Conservation (phyloP, 2,329 filamentous ascomycete species). For the Triangularia verruculosa region DNA sequence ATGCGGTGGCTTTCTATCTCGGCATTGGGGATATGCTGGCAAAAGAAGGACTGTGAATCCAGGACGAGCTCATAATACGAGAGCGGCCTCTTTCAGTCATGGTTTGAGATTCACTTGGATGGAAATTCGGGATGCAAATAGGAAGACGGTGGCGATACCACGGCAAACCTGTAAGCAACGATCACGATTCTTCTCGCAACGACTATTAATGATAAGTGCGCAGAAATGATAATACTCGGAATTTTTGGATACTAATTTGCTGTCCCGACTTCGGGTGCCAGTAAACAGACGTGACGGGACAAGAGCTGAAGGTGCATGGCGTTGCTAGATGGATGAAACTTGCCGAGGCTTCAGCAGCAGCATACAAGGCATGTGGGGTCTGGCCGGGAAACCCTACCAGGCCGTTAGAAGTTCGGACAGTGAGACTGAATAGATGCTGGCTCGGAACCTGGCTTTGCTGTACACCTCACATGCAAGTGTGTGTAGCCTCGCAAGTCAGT, state of each 20-base stretch:
- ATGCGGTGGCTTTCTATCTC: slow-evolving; percentile 65
- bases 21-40: slow-evolving; percentile 68
- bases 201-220: background rate
- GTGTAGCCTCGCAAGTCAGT: background rate
- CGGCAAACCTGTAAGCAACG: background rate
- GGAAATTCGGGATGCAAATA: background rate
- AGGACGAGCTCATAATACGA: background rate
- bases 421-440: background rate
- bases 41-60: slow-evolving; percentile 53
- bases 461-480: background rate
- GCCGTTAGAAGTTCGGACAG: background rate
- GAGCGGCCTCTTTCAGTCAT: no score
- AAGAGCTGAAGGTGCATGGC: background rate
- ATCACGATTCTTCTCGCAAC: background rate
- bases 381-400: no score
- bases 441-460: background rate
- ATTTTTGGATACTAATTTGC: background rate
- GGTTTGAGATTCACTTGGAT: background rate
- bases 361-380: no score
- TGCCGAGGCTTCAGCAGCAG: background rate
- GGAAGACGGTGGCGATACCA: background rate
- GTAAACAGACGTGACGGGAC: background rate
- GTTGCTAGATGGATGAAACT: no score
- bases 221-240: background rate
- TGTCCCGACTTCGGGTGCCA: no score